Evolutionary conservation across 1,284 basidiomycete genomes (phyloP).

Genomic region (Malassezia japonica): DNA sequence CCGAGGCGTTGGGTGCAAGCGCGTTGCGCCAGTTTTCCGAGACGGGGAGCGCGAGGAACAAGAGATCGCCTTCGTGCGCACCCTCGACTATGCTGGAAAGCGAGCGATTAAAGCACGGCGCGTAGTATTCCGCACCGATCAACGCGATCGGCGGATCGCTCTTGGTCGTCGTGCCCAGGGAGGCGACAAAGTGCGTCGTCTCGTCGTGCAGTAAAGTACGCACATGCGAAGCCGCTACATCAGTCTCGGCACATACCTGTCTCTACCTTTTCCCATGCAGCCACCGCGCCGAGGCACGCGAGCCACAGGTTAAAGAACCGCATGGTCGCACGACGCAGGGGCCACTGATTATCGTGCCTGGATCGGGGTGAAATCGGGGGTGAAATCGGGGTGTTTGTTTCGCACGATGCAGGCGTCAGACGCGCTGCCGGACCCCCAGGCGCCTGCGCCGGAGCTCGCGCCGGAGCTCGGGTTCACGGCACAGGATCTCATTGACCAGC

Average conservation of each 20-base stretch:
- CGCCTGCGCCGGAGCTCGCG: slow-evolving; percentile 1
- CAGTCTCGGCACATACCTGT: neutral
- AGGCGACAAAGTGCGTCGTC: neutral
- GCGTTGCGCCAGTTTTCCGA: slow-evolving; percentile 42
- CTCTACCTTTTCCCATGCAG: neutral
- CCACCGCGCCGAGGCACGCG: neutral
- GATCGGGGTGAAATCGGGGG: too few species aligned
- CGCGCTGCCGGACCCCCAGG: slow-evolving; percentile 6
- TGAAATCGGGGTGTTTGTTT: too few species aligned
- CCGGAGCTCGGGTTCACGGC: slow-evolving; percentile 41
- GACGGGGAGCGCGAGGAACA: slow-evolving; percentile 41
- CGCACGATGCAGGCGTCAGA: too few species aligned
- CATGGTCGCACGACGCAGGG: too few species aligned
- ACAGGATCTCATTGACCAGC: slow-evolving; percentile 44
- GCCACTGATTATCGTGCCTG: too few species aligned
- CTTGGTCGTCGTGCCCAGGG: slow-evolving; percentile 1
- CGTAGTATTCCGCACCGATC: slow-evolving; percentile 40
- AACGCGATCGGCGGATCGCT: neutral
- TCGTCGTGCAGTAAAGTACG: slow-evolving; percentile 2
- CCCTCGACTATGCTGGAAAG: neutral
- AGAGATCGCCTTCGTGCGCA: slow-evolving; percentile 24
- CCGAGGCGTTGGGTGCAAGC: slow-evolving; percentile 25
- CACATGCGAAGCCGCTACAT: neutral
- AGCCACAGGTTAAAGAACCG: too few species aligned
- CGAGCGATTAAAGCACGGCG: slow-evolving; percentile 27